Evolutionary conservation across 805 yeast species (phyloP), one percentile per base, ranked within the genome.

Genomic region (Saccharomycopsis fodiens): DNA sequence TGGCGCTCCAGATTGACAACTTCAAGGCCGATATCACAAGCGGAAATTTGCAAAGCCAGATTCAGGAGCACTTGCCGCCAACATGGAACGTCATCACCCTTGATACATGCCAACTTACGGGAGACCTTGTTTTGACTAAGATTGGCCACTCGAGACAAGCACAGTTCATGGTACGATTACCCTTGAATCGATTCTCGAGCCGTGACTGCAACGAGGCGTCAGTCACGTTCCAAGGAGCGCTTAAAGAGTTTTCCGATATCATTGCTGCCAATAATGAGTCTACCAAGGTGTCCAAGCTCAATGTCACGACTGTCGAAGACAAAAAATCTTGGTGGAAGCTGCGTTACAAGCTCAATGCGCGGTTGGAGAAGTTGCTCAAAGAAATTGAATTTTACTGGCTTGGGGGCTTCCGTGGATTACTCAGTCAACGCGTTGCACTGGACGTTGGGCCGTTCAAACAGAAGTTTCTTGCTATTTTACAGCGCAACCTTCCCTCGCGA

Each of bases 251-350:
- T 35, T 55, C 63, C 3, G 50, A 57, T 0, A 80, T 89, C 4
- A 80, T 88, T 19, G 52, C 59, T 0, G 68, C 69, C 43, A 87
- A 91, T 58, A 78, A 85, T 52, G 54, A 59, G 3, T 74, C 86
- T 0, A 81, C 91, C 0, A 70, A 73, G 17, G 22, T 47, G 23
- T 43, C 53, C 4, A 39, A 25, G 21, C 29, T 12, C 8, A 22
- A 27, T 17, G 42, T 38, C 2, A 31, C 23, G 8, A 37, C 52
- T 15, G 48, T 61, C 1, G 75, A 72, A 29, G 82, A 79, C 25
- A 68, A 87, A 41, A 72, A 70, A 39, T 52, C 64, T 5, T 91
- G 97, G 96, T 93, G 97, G 95, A 69, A 70, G 35, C 64, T 66
- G 23, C 65, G 97, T 41, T 76, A 74, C 45, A 62, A 60, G 0